Evolutionary conservation across 768 basidiomycete genomes (phyloP).

Genomic region (Hypholoma fasciculare): DNA sequence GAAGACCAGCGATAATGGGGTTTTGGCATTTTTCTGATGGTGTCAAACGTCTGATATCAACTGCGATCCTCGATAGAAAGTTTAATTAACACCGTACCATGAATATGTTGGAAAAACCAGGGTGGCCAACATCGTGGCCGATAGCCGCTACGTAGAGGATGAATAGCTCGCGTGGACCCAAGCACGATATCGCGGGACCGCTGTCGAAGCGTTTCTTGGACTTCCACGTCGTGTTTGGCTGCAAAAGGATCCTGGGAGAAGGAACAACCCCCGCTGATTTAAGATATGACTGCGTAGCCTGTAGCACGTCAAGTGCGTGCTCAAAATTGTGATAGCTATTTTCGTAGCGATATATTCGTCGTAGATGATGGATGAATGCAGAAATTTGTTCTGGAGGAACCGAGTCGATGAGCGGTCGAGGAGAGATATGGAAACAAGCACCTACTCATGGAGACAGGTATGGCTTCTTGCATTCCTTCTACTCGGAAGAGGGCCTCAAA

Average conservation of each 20-base stretch:
- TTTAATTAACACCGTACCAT: conserved; percentile 60
- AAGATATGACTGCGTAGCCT: conserved; percentile 88
- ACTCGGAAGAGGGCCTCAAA: conserved; percentile 86
- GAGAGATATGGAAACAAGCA: conserved; percentile 13
- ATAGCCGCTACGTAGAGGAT: conserved; percentile 89
- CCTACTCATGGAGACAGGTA: conserved; percentile 61
- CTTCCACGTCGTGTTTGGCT: conserved; percentile 45
- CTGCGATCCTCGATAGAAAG: conserved; percentile 1
- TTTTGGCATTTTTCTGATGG: conserved; percentile 85
- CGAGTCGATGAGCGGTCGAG: conserved; percentile 18
- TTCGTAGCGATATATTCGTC: conserved; percentile 84
- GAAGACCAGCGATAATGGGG: conserved; percentile 86
- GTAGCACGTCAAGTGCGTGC: conserved; percentile 95
- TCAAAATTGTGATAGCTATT: conserved; percentile 99
- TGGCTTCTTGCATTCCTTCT: conserved; percentile 65
- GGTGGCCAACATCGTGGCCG: conserved; percentile 97
- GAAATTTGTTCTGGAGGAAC: conserved; percentile 64
- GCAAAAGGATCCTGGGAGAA: conserved; percentile 63
- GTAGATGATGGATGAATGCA: conserved; percentile 82
- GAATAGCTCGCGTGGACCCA: conserved; percentile 75
- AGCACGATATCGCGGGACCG: conserved; percentile 39
- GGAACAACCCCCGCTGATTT: conserved; percentile 80
- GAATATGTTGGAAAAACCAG: conserved; percentile 90
- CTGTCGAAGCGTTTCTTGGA: conserved; percentile 35
- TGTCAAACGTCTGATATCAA: conserved; percentile 4